These are phyloP conservation scores for Gossypium anomalum DNA, from an alignment of 345 rosid genomes.

Conservation along the genomic window DNA sequence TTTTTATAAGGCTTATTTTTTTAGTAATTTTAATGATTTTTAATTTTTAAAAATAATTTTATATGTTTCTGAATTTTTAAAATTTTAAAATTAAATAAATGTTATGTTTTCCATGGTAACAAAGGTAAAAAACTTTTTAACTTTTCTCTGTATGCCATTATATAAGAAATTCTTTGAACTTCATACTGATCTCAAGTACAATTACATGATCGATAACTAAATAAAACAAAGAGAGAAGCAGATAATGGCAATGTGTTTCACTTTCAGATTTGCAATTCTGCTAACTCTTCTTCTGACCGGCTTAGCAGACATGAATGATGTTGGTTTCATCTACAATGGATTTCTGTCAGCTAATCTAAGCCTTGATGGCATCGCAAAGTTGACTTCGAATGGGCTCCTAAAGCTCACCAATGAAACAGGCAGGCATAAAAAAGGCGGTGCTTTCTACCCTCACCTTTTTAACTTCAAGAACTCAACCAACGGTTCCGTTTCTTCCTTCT, in stretches of 20 bases:
- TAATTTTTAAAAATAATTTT: no score
- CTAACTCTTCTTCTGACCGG: background rate
- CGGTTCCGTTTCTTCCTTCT: background rate
- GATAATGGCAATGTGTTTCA: background rate
- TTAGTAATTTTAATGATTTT: no score
- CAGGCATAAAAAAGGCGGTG: background rate
- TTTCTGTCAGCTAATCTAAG: background rate
- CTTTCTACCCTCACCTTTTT: background rate
- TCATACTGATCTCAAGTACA: no score
- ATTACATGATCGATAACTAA: no score
- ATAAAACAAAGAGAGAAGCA: background rate
- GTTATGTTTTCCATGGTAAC: no score
- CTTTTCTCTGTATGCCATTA: no score
- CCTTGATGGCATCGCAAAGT: background rate
- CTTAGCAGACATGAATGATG: background rate
- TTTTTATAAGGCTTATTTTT: no score
- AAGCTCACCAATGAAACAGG: background rate
- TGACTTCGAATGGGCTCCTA: background rate
- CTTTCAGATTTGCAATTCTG: background rate
- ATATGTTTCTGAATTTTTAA: no score
- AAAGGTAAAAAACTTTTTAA: no score
- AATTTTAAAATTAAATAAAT: no score
- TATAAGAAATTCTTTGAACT: no score
- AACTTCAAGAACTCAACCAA: background rate
- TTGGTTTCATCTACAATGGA: background rate